Conservation (phyloP, 106 monocot species). For the Dioscorea alata region DNA sequence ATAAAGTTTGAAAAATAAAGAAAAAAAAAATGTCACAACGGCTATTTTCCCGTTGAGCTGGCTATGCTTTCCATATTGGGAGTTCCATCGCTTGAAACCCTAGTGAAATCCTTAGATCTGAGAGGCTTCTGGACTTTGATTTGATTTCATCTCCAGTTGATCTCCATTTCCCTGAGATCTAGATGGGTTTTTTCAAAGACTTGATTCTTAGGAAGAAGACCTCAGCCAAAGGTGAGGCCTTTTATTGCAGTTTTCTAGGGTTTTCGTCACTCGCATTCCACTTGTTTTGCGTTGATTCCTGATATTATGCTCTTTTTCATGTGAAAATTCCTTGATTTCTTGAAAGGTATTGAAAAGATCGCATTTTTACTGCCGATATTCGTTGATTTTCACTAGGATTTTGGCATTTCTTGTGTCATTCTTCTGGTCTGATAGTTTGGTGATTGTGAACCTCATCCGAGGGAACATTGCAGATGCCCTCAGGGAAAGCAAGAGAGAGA, state of each 20-base stretch:
- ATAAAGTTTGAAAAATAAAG: too few species aligned
- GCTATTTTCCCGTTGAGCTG: neutral
- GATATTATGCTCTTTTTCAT: too few species aligned
- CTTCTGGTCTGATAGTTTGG: neutral
- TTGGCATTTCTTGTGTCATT: neutral
- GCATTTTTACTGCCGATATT: neutral
- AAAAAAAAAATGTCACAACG: neutral
- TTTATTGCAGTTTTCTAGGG: too few species aligned
- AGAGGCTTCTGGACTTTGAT: neutral
- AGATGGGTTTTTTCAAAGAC: neutral
- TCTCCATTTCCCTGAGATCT: neutral
- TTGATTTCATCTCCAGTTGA: neutral
- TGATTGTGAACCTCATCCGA: neutral
- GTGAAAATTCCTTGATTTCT: too few species aligned
- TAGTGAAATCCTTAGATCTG: neutral
- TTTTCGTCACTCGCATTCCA: too few species aligned
- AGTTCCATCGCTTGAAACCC: neutral
- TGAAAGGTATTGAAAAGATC: neutral
- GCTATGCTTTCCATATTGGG: neutral
- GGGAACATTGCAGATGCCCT: constrained; percentile 58
- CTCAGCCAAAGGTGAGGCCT: constrained; percentile 52
- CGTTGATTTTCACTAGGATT: neutral
- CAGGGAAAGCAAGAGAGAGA: constrained; percentile 85
- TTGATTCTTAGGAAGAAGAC: constrained; percentile 70
- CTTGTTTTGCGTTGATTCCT: too few species aligned